Percentiles rank a stretch among this genome's conserved stretches.
phyloP scores from a whole-genome alignment of 2,329 filamentous ascomycete genomes.

The Dactylellina haptotyla region DNA sequence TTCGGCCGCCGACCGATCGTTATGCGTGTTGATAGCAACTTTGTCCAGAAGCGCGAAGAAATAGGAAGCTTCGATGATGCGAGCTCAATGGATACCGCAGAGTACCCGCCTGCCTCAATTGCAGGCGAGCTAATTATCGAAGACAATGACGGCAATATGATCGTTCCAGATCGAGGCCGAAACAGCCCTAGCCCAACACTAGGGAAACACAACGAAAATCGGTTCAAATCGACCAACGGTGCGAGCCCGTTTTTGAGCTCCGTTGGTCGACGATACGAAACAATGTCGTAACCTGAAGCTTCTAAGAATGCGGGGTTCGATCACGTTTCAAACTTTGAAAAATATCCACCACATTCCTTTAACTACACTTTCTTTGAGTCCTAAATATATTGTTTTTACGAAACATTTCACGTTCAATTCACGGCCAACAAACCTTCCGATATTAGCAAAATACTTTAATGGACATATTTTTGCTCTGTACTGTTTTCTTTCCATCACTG shows the following conservation, averaged over 20 bases:
- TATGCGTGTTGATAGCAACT: conserved; percentile 47
- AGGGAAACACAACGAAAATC: conserved; percentile 32
- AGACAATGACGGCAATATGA: conserved; percentile 52
- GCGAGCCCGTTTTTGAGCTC: conserved; percentile 33
- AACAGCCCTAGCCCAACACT: conserved; percentile 50
- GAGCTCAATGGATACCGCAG: conserved; percentile 32
- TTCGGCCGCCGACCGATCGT: conserved; percentile 43
- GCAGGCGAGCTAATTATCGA: conserved; percentile 44
- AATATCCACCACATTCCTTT: too few relatives aligned
- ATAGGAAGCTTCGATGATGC: conserved; percentile 45
- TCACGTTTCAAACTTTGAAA: too few relatives aligned
- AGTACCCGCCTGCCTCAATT: conserved; percentile 27
- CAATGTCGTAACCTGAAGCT: not conserved
- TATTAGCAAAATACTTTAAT: conserved; percentile 12
- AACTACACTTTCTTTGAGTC: not conserved
- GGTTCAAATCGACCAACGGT: conserved; percentile 26
- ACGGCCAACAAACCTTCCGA: conserved; percentile 9
- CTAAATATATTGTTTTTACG: conserved; percentile 2
- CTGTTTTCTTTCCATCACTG: conserved; percentile 17
- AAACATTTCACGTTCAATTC: conserved; percentile 31
- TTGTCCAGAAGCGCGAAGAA: conserved; percentile 45
- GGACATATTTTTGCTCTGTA: not conserved
- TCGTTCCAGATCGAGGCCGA: conserved; percentile 42
- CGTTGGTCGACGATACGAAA: not conserved
- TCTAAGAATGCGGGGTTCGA: too few relatives aligned